A percentile compares a stretch with the other conserved stretches of the same genome.
phyloP scores from a whole-genome alignment of 495 filamentous ascomycete genomes.

The Lepidopterella palustris region DNA sequence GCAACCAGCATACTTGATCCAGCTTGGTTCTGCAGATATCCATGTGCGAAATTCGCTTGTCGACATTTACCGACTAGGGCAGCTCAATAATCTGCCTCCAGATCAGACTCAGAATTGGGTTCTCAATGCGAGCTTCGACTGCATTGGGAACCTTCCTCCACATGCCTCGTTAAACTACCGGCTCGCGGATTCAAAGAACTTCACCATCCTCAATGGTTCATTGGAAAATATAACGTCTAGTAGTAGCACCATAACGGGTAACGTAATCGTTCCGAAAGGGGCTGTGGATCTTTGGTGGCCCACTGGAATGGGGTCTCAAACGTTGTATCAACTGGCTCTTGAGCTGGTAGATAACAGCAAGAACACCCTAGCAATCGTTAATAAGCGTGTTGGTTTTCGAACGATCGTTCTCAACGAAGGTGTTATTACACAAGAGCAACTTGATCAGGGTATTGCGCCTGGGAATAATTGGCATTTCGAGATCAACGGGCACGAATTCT shows the following conservation, averaged over 20 bases:
- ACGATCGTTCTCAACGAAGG: slow-evolving; percentile 60
- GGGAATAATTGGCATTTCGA: slow-evolving; percentile 66
- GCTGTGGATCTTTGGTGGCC: slow-evolving; percentile 62
- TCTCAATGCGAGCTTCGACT: slow-evolving; percentile 63
- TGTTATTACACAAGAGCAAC: slow-evolving; percentile 52
- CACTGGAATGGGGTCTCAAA: slow-evolving; percentile 51
- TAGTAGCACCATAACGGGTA: slow-evolving; percentile 48
- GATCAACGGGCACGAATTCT: slow-evolving; percentile 62
- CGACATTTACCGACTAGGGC: slow-evolving; percentile 55
- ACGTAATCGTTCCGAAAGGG: slow-evolving; percentile 39
- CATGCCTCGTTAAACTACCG: slow-evolving; percentile 46
- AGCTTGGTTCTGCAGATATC: slow-evolving; percentile 43
- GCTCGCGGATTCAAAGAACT: slow-evolving; percentile 45
- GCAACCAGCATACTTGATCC: slow-evolving; percentile 55
- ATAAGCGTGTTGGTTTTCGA: slow-evolving; percentile 57
- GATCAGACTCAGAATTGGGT: slow-evolving; percentile 60
- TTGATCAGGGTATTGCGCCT: slow-evolving; percentile 52
- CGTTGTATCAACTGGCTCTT: slow-evolving; percentile 53
- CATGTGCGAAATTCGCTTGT: slow-evolving; percentile 54
- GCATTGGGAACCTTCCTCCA: slow-evolving; percentile 47
- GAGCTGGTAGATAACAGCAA: slow-evolving; percentile 39
- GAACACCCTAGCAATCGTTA: slow-evolving; percentile 42
- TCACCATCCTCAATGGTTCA: slow-evolving; percentile 42
- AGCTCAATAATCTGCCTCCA: slow-evolving; percentile 54
- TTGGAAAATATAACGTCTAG: slow-evolving; percentile 43